Evolutionary conservation across 1,284 basidiomycete genomes (phyloP), one percentile per base, ranked within the genome.

Genomic region (Grifola frondosa): DNA sequence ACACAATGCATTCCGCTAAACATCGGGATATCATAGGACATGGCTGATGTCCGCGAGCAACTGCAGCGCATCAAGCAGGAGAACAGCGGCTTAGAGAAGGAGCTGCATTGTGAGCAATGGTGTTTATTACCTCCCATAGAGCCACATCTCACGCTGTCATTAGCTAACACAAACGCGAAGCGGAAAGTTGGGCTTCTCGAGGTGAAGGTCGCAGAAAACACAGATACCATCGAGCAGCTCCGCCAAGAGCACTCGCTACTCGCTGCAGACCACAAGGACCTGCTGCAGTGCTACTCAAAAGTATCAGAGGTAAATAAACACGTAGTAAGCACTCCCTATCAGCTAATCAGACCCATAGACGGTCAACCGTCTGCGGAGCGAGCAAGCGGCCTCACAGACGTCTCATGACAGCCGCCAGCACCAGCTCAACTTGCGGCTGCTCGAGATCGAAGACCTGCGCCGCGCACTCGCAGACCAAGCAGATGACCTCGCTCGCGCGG

Each of bases 371-470:
- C 72, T 89, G 22, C 78, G 81, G 20, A 69, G 75, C 37, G 74
- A 84, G 45, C 77, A 82, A 48, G 67, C 74, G 10, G 62, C 71
- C 1, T 79, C 80, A 19, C 81, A 86, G 34, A 73, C 68, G n/a
- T 75, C 81, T 12, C 88, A 89, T 54, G 82, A 88, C 46, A 73
- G 76, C 39, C 77, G 81, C 25, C 79, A 84, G 1, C 80, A 85
- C 48, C 78, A 86, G 46, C 77, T 91, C 23, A 85, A 90, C 56
- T 65, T 82, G 12, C 78, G 81, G 40, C 71, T 80, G 11, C 67
- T 73, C 13, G 88, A 91, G 62, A 83, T 91, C 38, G 81, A 86
- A 11, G 84, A 88, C 26, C 77, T 90, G 10, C 77, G 78, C 15
- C 70, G 68, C 2, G 78, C 81, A 2, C 71, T 90, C 17, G 73